Evolutionary conservation across 768 basidiomycete genomes (phyloP).

Genomic region (Suillus lakei): DNA sequence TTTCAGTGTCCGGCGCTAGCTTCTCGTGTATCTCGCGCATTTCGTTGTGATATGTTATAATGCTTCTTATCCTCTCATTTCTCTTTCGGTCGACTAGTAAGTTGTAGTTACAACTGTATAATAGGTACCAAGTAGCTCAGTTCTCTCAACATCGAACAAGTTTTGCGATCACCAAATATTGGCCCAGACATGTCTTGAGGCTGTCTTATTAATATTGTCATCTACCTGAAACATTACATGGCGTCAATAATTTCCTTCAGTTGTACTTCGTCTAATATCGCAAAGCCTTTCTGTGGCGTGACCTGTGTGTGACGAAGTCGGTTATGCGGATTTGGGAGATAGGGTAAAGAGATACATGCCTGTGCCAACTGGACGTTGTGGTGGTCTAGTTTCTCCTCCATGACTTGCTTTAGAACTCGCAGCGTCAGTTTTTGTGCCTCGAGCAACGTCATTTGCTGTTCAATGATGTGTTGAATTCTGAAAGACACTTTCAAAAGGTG

Average conservation of each 20-base stretch:
- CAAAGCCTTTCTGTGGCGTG: slow-evolving; percentile 82
- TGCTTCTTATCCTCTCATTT: neutral
- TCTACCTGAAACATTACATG: slow-evolving; percentile 55
- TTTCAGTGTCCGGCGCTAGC: too few relatives aligned
- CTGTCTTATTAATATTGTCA: neutral
- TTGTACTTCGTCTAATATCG: slow-evolving; percentile 81
- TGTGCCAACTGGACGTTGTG: slow-evolving; percentile 98
- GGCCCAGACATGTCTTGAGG: neutral
- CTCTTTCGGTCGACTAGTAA: too few relatives aligned
- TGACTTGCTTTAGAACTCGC: slow-evolving; percentile 95
- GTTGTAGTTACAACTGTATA: neutral
- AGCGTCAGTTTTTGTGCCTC: slow-evolving; percentile 90
- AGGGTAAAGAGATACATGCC: slow-evolving; percentile 46
- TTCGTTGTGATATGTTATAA: neutral
- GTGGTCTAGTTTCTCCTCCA: slow-evolving; percentile 99
- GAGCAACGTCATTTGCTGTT: slow-evolving; percentile 87
- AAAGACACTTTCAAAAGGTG: slow-evolving; percentile 6
- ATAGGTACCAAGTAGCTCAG: neutral
- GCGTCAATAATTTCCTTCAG: slow-evolving; percentile 86
- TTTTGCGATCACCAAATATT: neutral
- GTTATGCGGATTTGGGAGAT: neutral
- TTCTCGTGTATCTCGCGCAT: too few relatives aligned
- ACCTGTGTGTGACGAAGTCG: slow-evolving; percentile 58
- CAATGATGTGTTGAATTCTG: slow-evolving; percentile 10
- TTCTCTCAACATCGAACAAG: neutral